Base-by-base conservation (phyloP, 2,329 filamentous ascomycete species). In the Aspergillus persii region DNA sequence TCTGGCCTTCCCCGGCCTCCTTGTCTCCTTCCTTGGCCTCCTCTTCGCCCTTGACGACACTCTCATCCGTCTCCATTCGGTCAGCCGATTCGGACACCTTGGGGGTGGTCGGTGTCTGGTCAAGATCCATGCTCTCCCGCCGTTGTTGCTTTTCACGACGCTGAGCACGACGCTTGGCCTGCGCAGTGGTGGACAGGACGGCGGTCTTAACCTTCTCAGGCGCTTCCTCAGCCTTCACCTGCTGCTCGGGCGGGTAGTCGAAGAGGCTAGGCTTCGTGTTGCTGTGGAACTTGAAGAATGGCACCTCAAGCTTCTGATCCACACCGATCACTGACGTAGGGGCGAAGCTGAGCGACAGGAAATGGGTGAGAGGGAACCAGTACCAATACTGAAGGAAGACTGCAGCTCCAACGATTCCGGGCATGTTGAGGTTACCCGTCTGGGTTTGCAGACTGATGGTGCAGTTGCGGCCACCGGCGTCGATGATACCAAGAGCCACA, bases 341-440 rank as follows among this genome's bases (percentile, higher is more conserved):
- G n/a, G 91, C 92, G 79, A 99, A 98, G 70, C 92, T 93, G 62
- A 99, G 83, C 0, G 94, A 96, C 59, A 99, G 77, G 86, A 99
- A 99, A 78, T 99, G 95, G 31, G 95, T 96, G 70, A 98, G 89
- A 61, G 95, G 95, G 86, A 99, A 99, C 95, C 95, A 99, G 81
- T 99, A 99, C 95, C 95, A 99, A 81, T 99, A 99, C 76, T 99
- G 95, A 8, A 93, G 96, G 79, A 99, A 99, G 56, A 99, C 90
- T 30, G 92, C 94, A 88, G 96, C 96, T 67, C 95, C 96, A 18
- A 99, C 93, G 66, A 99, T 96, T 62, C 92, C 96, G 18, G 93
- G 88, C 93, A 99, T 97, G 82, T 99, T 98, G 66, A 99, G 86
- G 74, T 97, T 99, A 64, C 96, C 96, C 0, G 94, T 97, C 78